A percentile compares a stretch with the other conserved stretches of the same genome.
Conservation (phyloP, 805 yeast species). For the Clavispora fructus region DNA sequence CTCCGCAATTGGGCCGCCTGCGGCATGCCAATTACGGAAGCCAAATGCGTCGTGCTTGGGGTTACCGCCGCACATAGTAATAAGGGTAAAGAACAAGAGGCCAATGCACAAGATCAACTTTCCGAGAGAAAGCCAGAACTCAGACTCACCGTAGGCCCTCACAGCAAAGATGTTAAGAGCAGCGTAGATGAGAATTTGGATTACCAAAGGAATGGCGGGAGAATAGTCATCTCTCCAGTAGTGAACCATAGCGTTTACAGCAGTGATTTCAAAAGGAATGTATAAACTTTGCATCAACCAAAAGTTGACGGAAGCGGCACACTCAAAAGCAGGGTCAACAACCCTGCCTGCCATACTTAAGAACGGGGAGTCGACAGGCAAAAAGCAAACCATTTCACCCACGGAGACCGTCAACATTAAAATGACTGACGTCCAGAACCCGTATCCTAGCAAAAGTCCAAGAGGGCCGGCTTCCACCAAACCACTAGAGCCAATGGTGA, state of each 20-base stretch:
- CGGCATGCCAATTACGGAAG: conserved; percentile 38
- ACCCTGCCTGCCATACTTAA: conserved; percentile 34
- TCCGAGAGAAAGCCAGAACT: conserved; percentile 70
- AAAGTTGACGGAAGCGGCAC: conserved; percentile 31
- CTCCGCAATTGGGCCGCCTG: conserved; percentile 36
- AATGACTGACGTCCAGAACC: conserved; percentile 27
- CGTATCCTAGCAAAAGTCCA: conserved; percentile 26
- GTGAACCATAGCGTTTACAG: conserved; percentile 50
- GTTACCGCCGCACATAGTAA: conserved; percentile 86
- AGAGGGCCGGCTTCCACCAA: conserved; percentile 31
- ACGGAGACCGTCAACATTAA: conserved; percentile 30
- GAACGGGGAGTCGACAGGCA: conserved; percentile 34
- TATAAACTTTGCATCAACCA: conserved; percentile 40
- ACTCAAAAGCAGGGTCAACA: conserved; percentile 34
- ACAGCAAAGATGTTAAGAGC: conserved; percentile 65
- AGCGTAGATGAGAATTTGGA: conserved; percentile 40
- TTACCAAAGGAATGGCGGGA: conserved; percentile 42
- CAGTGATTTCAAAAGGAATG: conserved; percentile 18
- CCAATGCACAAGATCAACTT: conserved; percentile 64
- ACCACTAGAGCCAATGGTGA: conserved; percentile 30
- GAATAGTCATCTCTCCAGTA: conserved; percentile 47
- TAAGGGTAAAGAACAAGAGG: conserved; percentile 64
- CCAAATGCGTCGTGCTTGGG: conserved; percentile 57
- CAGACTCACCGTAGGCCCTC: conserved; percentile 71
- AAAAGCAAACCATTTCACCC: conserved; percentile 34